phyloP scores from a whole-genome alignment of 306 rosid genomes.

The Acacia acuminata region DNA sequence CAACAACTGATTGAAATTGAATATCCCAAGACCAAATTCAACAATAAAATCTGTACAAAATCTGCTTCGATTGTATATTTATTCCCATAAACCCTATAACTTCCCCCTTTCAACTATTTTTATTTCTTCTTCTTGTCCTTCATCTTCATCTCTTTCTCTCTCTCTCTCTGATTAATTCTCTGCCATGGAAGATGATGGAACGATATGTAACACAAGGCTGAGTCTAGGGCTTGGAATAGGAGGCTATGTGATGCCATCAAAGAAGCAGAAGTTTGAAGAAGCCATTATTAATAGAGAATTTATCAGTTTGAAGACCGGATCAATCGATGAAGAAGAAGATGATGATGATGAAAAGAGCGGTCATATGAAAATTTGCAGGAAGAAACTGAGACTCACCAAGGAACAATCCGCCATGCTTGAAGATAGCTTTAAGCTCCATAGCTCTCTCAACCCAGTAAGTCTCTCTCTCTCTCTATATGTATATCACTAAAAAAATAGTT shows the following conservation, averaged over 20 bases:
- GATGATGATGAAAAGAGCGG: background rate
- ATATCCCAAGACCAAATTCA: background rate
- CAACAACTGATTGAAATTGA: slow-evolving; percentile 13
- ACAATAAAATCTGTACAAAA: slow-evolving; percentile 5
- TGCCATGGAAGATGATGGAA: slow-evolving; percentile 10
- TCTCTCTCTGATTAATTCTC: background rate
- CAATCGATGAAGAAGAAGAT: background rate
- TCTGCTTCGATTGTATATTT: background rate
- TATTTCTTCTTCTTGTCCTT: background rate
- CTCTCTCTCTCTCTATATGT: background rate
- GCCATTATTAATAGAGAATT: background rate
- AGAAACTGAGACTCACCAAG: slow-evolving; percentile 72
- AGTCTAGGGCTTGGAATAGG: slow-evolving; percentile 2
- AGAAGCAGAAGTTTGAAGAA: background rate
- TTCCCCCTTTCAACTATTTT: background rate
- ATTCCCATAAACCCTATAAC: background rate
- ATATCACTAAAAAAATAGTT: too few relatives aligned
- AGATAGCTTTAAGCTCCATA: slow-evolving; percentile 66
- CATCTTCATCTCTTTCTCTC: background rate
- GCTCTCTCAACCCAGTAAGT: slow-evolving; percentile 38
- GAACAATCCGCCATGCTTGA: slow-evolving; percentile 74
- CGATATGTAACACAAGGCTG: background rate
- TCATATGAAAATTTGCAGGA: slow-evolving; percentile 30
- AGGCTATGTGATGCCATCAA: background rate
- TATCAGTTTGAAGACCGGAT: background rate